Evolutionary conservation across 2,329 filamentous ascomycete species (phyloP).

Genomic region (Dothidotthia symphoricarpi): DNA sequence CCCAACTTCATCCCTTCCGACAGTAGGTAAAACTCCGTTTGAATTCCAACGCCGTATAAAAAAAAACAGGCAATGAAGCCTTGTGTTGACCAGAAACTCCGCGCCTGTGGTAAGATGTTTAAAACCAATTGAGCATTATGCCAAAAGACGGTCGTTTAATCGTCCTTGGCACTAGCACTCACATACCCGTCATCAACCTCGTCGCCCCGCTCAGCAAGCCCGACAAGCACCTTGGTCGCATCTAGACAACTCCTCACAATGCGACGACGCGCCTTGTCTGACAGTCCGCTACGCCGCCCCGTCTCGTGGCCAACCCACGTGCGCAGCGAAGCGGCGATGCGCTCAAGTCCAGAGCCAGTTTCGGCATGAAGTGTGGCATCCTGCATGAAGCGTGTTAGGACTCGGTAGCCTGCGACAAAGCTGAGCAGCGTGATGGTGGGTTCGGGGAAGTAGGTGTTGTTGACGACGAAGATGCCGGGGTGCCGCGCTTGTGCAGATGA

Average conservation of each 20-base stretch:
- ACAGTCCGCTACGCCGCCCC: conserved; percentile 43
- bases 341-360: conserved; percentile 44
- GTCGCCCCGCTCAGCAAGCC: conserved; percentile 27
- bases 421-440: conserved; percentile 46
- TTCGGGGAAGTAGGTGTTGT: conserved; percentile 42
- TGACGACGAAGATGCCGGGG: conserved; percentile 43
- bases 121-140: no score
- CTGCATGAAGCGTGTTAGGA: conserved; percentile 41
- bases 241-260: conserved; percentile 45
- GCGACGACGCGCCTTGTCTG: conserved; percentile 36
- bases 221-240: conserved; percentile 47
- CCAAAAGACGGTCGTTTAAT: no score
- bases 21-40: no score
- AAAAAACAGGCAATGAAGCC: no score
- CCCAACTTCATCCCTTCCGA: no score
- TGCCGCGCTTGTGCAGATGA: conserved; percentile 35
- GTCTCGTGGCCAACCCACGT: conserved; percentile 50
- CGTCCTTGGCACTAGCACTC: conserved; percentile 30
- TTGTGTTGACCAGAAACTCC: no score
- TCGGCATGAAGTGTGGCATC: conserved; percentile 33
- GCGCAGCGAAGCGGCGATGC: conserved; percentile 45
- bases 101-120: no score
- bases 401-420: conserved; percentile 46
- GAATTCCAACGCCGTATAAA: no score
- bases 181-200: conserved; percentile 33